Base-by-base conservation (phyloP, 2,329 filamentous ascomycete genomes). In the Thelonectria rubi region DNA sequence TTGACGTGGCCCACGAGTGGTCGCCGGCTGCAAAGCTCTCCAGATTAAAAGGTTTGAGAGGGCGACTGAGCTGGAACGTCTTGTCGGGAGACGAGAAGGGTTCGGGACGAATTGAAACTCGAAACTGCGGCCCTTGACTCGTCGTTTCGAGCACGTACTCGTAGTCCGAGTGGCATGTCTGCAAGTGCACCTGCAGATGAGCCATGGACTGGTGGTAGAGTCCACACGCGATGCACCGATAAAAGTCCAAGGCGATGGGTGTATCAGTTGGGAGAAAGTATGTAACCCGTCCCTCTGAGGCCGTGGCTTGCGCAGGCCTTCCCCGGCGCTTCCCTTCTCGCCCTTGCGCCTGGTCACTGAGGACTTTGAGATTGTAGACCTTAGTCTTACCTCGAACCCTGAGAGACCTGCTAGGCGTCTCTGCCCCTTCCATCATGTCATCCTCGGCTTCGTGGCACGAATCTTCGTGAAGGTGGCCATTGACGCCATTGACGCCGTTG, bases 291-390 rank as follows among this genome's bases (percentile, higher is more conserved):
- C 78, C 81, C 66, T 80, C 79, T 57, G 74, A 76, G 39, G 63
- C 60, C 21, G 63, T 68, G 62, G 58, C 49, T 51, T 73, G 64
- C 57, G 69, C 58, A 62, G 62, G 65, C 60, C 72, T 66, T 59
- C 69, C 62, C 57, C 69, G 69, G 69, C 78, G 78, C 64, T 81
- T 83, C 63, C 78, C 79, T 45, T 82, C 81, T 65, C 79, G 84
- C 4, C 85, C 84, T 53, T 85, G 80, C 6, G 84, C 84, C 66
- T 84, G 83, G 66, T 86, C 84, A 72, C 82, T 88, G 15, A 88
- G 75, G 12, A 82, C 77, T 70, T 87, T 88, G 39, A 88, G 73
- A 65, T 89, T 89, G 69, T 89, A 89, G 20, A 81, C 79, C 62
- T 83, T 82, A 58, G 80, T 81, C 43, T 77, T 77, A 17, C 74